Conservation (phyloP, 345 rosid genomes). For the Citrus australasica region DNA sequence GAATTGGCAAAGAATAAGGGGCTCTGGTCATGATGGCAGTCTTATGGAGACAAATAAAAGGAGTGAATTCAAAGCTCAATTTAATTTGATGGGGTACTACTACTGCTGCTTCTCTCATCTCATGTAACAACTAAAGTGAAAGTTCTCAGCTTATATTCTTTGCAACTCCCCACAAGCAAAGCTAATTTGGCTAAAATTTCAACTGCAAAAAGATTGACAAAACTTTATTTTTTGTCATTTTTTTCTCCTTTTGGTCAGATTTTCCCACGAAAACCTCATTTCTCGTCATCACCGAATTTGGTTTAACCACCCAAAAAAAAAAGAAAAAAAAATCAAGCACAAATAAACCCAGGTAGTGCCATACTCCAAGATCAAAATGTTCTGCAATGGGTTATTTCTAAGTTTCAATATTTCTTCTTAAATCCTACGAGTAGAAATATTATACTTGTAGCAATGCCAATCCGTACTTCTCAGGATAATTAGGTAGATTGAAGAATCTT, state of each 20-base stretch:
- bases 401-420: not conserved
- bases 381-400: not conserved
- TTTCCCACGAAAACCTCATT: slow-evolving; percentile 22
- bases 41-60: slow-evolving; percentile 3
- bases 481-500: not conserved
- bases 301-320: not conserved
- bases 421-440: not conserved
- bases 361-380: slow-evolving; percentile 4
- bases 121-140: slow-evolving; percentile 36
- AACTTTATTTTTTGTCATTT: slow-evolving; percentile 15
- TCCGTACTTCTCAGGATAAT: not conserved
- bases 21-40: slow-evolving; percentile 25
- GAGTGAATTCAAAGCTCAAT: slow-evolving; percentile 23
- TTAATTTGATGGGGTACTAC: slow-evolving; percentile 17
- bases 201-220: slow-evolving; percentile 24
- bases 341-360: not conserved
- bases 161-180: slow-evolving; percentile 54
- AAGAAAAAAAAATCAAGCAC: not conserved
- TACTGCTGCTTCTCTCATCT: slow-evolving; percentile 4
- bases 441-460: not conserved
- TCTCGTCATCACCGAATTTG: slow-evolving; percentile 25
- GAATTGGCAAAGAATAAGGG: slow-evolving; percentile 8
- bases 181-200: slow-evolving; percentile 24
- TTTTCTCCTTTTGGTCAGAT: slow-evolving; percentile 20
- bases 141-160: slow-evolving; percentile 36